These are phyloP conservation scores for Syzygium aromaticum DNA, from an alignment of 345 rosid species.

Conservation along the genomic window DNA sequence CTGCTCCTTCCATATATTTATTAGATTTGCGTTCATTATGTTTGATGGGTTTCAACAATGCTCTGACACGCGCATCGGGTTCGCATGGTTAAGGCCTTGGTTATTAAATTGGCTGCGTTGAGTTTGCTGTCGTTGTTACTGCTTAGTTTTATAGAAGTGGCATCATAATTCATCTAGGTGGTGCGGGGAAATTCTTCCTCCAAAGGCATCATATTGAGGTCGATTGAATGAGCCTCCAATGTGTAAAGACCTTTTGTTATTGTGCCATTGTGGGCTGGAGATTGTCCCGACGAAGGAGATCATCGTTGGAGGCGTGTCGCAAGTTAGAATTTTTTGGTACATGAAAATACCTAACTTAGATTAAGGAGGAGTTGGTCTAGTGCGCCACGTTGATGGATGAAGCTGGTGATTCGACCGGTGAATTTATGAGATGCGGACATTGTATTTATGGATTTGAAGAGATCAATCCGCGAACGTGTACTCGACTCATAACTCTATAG, in stretches of 20 bases:
- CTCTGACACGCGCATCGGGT: neutral
- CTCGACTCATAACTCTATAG: neutral
- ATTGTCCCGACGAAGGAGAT: neutral
- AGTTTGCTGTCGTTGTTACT: neutral
- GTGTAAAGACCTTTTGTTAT: neutral
- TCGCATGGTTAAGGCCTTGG: neutral
- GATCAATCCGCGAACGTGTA: neutral
- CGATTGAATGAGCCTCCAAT: neutral
- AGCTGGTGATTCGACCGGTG: accelerated
- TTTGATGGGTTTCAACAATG: neutral
- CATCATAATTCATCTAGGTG: neutral
- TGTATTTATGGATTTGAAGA: neutral
- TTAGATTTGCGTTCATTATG: neutral
- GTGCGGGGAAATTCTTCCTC: neutral
- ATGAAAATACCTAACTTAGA: neutral
- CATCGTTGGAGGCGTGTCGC: neutral
- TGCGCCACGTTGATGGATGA: neutral
- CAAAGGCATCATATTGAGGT: neutral
- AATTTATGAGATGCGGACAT: neutral
- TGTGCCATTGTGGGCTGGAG: neutral
- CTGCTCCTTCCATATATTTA: neutral
- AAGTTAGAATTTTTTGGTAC: neutral
- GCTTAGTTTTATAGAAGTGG: neutral
- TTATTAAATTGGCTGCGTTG: neutral
- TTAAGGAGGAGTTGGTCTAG: neutral